phyloP scores from a whole-genome alignment of 2,329 filamentous ascomycete species.

The Fusarium ramigenum region DNA sequence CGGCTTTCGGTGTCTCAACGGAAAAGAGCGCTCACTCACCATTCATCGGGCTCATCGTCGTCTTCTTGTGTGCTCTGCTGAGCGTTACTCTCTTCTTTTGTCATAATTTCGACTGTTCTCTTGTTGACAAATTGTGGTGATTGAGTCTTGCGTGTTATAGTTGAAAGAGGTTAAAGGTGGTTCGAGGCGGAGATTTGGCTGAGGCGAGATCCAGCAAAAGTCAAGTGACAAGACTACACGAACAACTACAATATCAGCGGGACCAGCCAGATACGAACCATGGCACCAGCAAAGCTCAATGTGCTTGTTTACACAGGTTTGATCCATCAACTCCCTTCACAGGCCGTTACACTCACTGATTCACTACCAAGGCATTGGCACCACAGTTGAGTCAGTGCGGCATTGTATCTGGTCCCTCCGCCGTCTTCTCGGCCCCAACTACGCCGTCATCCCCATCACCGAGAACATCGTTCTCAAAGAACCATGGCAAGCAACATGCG shows the following conservation, averaged over 20 bases:
- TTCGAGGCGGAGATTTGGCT: conserved; percentile 38
- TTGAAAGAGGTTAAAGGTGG: conserved; percentile 33
- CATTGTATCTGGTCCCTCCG: conserved; percentile 90
- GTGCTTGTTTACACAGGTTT: conserved; percentile 91
- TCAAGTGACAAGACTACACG: conserved; percentile 36
- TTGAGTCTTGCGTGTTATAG: not conserved
- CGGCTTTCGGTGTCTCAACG: conserved; percentile 29
- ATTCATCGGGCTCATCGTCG: conserved; percentile 91
- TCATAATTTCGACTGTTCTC: conserved; percentile 45
- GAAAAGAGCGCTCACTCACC: conserved; percentile 64
- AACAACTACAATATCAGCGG: not conserved
- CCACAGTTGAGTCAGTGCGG: conserved; percentile 86
- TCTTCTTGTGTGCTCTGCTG: conserved; percentile 50
- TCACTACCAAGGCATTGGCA: conserved; percentile 73
- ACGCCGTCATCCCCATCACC: conserved; percentile 88
- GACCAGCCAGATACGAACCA: conserved; percentile 46
- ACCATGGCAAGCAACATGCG: conserved; percentile 88
- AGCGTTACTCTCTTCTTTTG: conserved; percentile 62
- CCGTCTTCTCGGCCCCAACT: conserved; percentile 85
- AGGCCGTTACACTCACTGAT: not conserved
- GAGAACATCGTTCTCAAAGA: conserved; percentile 85
- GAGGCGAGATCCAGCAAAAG: conserved; percentile 31
- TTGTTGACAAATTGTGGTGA: conserved; percentile 40
- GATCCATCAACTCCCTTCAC: not conserved
- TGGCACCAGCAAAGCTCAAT: conserved; percentile 80